A percentile compares a stretch with the other conserved stretches of the same genome.
Evolutionary conservation across 192 early-diverging fungal genomes (phyloP).

Genomic region (Backusella morwellensis): DNA sequence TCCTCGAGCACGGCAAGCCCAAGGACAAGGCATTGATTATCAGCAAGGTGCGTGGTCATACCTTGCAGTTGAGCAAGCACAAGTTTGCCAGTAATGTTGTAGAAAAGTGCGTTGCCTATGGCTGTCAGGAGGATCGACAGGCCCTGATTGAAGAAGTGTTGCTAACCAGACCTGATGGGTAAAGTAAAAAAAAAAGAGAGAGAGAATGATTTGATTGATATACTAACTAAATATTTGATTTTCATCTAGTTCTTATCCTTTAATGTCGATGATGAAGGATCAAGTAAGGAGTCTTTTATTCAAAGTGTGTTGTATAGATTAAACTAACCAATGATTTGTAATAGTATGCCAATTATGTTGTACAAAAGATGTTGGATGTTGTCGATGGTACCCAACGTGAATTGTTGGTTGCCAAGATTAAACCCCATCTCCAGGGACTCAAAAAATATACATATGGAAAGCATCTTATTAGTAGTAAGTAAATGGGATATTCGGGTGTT

Average conservation of each 20-base stretch:
- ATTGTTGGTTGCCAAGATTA: constrained; percentile 83
- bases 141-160: constrained; percentile 93
- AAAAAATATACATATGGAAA: constrained; percentile 99
- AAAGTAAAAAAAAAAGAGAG: constrained; percentile 13
- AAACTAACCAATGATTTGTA: neutral
- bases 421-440: constrained; percentile 86
- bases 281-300: constrained; percentile 41
- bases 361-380: constrained; percentile 99
- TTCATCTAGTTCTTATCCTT: constrained; percentile 63
- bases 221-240: neutral
- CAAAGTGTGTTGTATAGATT: neutral
- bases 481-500: neutral
- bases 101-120: constrained; percentile 96
- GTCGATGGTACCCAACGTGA: constrained; percentile 88
- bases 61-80: constrained; percentile 92
- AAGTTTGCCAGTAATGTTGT: constrained; percentile 99
- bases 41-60: constrained; percentile 87
- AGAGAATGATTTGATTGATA: neutral
- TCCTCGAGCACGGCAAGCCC: constrained; percentile 90
- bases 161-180: constrained; percentile 82
- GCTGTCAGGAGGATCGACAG: constrained; percentile 82
- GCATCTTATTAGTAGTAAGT: constrained; percentile 80
- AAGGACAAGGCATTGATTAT: constrained; percentile 87
- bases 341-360: constrained; percentile 96
- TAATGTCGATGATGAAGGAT: constrained; percentile 99